phyloP scores from a whole-genome alignment of 768 basidiomycete genomes.

The Inosperma sp. region DNA sequence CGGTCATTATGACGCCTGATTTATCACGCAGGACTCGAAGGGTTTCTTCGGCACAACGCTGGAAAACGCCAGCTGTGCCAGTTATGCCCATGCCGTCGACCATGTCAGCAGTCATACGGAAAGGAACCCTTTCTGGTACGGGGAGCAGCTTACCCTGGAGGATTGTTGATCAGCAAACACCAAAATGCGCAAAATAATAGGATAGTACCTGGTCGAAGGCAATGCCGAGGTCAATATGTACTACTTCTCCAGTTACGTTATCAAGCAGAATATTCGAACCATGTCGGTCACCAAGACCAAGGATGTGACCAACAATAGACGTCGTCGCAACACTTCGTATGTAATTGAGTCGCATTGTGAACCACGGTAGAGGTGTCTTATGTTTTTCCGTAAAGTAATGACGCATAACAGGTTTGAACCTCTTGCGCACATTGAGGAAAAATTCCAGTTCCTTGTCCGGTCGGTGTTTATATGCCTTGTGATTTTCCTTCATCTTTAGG shows the following conservation, averaged over 20 bases:
- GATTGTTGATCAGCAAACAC: background rate
- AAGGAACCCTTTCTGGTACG: constrained; percentile 87
- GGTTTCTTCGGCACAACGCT: constrained; percentile 92
- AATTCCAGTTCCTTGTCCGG: constrained; percentile 25
- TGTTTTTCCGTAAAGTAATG: constrained; percentile 92
- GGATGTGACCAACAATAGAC: constrained; percentile 88
- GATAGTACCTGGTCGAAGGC: constrained; percentile 84
- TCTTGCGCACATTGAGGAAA: constrained; percentile 36
- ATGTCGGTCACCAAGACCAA: constrained; percentile 93
- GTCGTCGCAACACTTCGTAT: constrained; percentile 89
- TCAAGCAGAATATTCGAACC: constrained; percentile 90
- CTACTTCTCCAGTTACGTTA: constrained; percentile 73
- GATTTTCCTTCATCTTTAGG: constrained; percentile 24
- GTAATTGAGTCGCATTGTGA: constrained; percentile 84
- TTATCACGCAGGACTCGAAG: constrained; percentile 83
- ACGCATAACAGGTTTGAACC: constrained; percentile 82
- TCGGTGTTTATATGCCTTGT: constrained; percentile 27
- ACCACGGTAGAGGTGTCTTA: constrained; percentile 88
- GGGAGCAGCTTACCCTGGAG: constrained; percentile 70
- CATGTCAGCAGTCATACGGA: constrained; percentile 91
- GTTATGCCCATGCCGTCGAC: constrained; percentile 91
- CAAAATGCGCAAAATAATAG: background rate
- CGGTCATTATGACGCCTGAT: constrained; percentile 86
- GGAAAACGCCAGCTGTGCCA: constrained; percentile 91
- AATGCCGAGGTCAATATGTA: constrained; percentile 96